phyloP scores from a whole-genome alignment of 2,329 filamentous ascomycete genomes.

The Pseudocercospora ulei region DNA sequence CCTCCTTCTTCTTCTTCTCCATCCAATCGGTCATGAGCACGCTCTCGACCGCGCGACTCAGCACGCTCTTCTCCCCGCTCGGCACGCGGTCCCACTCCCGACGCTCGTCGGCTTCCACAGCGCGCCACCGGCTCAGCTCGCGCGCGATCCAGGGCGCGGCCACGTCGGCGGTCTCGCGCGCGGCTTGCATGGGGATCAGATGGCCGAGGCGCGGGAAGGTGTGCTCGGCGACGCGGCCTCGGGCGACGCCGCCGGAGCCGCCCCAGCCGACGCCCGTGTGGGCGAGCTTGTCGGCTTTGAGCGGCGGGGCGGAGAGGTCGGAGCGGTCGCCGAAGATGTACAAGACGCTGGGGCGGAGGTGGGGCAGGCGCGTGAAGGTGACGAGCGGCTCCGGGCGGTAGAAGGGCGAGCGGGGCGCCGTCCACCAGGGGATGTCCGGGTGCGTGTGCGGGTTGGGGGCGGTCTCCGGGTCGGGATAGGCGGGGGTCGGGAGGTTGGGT shows the following conservation, averaged over 20 bases:
- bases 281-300: slow-evolving; percentile 51
- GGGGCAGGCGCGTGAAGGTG: slow-evolving; percentile 50
- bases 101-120: slow-evolving; percentile 26
- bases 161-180: slow-evolving; percentile 54
- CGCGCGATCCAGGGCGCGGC: slow-evolving; percentile 33
- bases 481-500: slow-evolving; percentile 42
- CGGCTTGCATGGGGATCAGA: slow-evolving; percentile 73
- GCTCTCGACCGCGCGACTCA: slow-evolving; percentile 22
- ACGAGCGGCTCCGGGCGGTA: slow-evolving; percentile 56
- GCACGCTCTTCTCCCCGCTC: slow-evolving; percentile 24
- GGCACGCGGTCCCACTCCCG: slow-evolving; percentile 28
- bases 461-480: slow-evolving; percentile 27
- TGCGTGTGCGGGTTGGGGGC: slow-evolving; percentile 37
- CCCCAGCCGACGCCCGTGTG: slow-evolving; percentile 56
- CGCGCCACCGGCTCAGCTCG: slow-evolving; percentile 33
- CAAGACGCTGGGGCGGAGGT: slow-evolving; percentile 49
- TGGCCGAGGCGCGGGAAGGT: slow-evolving; percentile 61
- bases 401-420: slow-evolving; percentile 42
- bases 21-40: slow-evolving; percentile 1
- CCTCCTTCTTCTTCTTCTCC: not conserved
- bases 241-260: slow-evolving; percentile 55
- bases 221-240: slow-evolving; percentile 58
- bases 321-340: slow-evolving; percentile 25
- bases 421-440: slow-evolving; percentile 35
- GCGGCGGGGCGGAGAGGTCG: slow-evolving; percentile 45